phyloP scores from a whole-genome alignment of 2,329 filamentous ascomycete species.

The Neofusicoccum kwambonambiense region DNA sequence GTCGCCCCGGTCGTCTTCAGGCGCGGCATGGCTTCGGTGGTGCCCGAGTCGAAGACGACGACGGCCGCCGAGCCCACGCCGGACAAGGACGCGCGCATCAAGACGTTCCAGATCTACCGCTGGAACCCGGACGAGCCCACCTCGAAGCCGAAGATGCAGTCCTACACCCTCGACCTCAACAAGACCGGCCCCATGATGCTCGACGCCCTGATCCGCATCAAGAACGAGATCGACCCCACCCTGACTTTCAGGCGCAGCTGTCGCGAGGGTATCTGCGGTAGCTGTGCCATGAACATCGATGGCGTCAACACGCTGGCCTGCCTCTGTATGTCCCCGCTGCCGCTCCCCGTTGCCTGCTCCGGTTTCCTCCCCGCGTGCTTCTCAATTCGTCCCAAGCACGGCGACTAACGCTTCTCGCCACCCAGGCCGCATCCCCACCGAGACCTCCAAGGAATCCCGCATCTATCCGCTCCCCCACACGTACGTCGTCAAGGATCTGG shows the following conservation, averaged over 20 bases:
- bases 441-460: conserved; percentile 77
- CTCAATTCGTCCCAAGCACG: not conserved
- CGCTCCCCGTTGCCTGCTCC: not conserved
- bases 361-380: too few species aligned
- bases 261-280: conserved; percentile 97
- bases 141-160: conserved; percentile 94
- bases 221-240: conserved; percentile 97
- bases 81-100: conserved; percentile 63
- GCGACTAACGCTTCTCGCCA: not conserved
- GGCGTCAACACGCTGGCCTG: conserved; percentile 97
- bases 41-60: conserved; percentile 56
- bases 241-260: conserved; percentile 95
- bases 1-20: conserved; percentile 28
- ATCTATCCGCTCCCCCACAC: conserved; percentile 98
- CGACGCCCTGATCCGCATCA: conserved; percentile 94
- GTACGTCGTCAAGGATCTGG: conserved; percentile 98
- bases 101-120: conserved; percentile 98
- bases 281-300: conserved; percentile 99
- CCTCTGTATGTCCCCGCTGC: conserved; percentile 68
- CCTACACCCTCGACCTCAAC: conserved; percentile 92
- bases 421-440: conserved; percentile 86
- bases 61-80: conserved; percentile 61
- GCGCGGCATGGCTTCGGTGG: conserved; percentile 40
- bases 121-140: conserved; percentile 94
- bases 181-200: conserved; percentile 99